Evolutionary conservation across 495 filamentous ascomycete genomes (phyloP), one percentile per base, ranked within the genome.

Genomic region (Usnea hakonensis): DNA sequence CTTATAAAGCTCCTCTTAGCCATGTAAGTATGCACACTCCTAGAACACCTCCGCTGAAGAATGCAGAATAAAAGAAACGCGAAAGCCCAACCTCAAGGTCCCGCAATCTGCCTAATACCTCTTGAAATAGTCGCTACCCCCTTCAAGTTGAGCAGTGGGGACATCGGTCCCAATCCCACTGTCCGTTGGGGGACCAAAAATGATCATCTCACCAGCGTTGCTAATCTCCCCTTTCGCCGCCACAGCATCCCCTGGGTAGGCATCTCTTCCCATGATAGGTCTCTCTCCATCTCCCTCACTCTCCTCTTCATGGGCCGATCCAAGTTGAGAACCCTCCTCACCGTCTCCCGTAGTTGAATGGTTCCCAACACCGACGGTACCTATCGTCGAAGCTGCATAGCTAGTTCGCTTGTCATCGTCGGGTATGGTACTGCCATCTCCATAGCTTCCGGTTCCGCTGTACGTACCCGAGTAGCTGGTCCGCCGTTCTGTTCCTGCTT

Each of bases 401-500:
- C 81, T 85, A 7, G 76, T 77, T 35, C 80, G 75, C 58, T 76
- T 77, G 33, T 77, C 73, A 65, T 72, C 75, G 26, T 70, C 73
- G 16, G 80, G 80, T 55, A 79, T 71, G 40, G 78, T 77, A 30
- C 78, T 80, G 35, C 78, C 79, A 8, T 79, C 76, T 19, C 68
- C 74, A 64, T 79, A 77, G 19, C 74, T 75, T 63, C 79, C 75
- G 61, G 76, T 85, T 21, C 79, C 80, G 5, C 72, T 73, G 35
- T 73, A 75, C 14, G 76, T 78, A 26, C 75, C 73, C 46, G 79
- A 72, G 43, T 81, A 83, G 71, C 81, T 85, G 5, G 75, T 75
- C 38, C 78, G 71, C 17, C 83, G 74, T 65, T 84, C 81, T 1
- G 80, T 82, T 3, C 75, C 79, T 9, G 78, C 72, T 54, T 85